Percentiles rank a stretch among this genome's conserved stretches.
Evolutionary conservation across 306 rosid genomes (phyloP).

Genomic region (Quercus robur): DNA sequence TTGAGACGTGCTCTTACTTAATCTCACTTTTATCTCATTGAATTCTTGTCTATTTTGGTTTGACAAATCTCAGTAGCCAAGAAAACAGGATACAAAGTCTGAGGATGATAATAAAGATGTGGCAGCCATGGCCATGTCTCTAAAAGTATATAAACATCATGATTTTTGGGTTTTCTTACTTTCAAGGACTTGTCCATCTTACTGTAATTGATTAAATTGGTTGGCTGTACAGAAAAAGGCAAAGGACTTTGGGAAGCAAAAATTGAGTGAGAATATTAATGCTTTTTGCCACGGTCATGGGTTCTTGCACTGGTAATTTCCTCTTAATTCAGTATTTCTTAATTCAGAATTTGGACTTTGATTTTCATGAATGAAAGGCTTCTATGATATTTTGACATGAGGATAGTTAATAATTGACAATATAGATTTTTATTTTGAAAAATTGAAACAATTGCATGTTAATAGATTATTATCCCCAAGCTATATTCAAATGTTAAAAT

Average conservation of each 20-base stretch:
- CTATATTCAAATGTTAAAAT: no score
- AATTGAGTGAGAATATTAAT: conserved; percentile 49
- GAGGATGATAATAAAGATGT: conserved; percentile 48
- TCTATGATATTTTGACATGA: no score
- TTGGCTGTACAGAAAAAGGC: conserved; percentile 54
- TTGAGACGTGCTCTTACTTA: background rate
- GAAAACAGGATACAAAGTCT: conserved; percentile 31
- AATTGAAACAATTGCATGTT: no score
- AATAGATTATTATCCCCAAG: no score
- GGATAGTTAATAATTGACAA: no score
- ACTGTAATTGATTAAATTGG: background rate
- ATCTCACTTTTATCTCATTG: background rate
- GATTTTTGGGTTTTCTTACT: background rate
- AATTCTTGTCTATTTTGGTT: background rate
- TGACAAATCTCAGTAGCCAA: conserved; percentile 57
- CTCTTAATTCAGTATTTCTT: background rate
- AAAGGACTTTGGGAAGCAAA: conserved; percentile 57
- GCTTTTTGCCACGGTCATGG: background rate
- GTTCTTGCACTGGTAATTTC: no score
- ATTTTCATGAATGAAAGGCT: no score
- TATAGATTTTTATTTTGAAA: no score
- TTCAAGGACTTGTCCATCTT: background rate
- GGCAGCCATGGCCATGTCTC: conserved; percentile 47
- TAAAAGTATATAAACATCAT: conserved; percentile 49
- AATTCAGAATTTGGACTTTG: background rate